phyloP scores from a whole-genome alignment of 768 basidiomycete genomes.

The Tephrocybe sp. region DNA sequence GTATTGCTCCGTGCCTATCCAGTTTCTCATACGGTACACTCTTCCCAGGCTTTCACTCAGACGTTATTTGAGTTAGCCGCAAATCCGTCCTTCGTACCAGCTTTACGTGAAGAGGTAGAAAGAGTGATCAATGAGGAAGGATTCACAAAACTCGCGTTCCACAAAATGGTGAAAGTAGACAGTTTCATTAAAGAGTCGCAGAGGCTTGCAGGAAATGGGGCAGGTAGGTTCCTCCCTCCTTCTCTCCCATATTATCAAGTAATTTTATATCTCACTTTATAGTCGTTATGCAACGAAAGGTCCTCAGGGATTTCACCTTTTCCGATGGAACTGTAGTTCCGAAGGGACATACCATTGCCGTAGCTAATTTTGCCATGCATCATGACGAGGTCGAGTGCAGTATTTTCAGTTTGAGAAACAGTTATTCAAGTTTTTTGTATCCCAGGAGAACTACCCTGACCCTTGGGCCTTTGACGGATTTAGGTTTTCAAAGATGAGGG shows the following conservation, averaged over 20 bases:
- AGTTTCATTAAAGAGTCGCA: slow-evolving; percentile 45
- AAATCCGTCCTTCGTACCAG: slow-evolving; percentile 28
- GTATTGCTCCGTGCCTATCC: background rate
- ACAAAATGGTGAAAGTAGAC: slow-evolving; percentile 42
- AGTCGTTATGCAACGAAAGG: slow-evolving; percentile 21
- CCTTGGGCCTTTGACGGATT: slow-evolving; percentile 37
- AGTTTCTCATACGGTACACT: too few species aligned
- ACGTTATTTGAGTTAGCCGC: slow-evolving; percentile 37
- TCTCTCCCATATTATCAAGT: background rate
- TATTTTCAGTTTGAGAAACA: too few species aligned
- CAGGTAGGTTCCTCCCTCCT: slow-evolving; percentile 28
- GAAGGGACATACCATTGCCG: slow-evolving; percentile 19
- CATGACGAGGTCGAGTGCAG: slow-evolving; percentile 5
- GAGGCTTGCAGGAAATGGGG: slow-evolving; percentile 25
- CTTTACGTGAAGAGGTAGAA: slow-evolving; percentile 42
- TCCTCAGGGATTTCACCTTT: slow-evolving; percentile 23
- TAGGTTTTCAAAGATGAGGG: slow-evolving; percentile 33
- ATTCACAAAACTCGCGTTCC: slow-evolving; percentile 35
- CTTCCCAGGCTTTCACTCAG: slow-evolving; percentile 34
- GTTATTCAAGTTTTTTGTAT: too few species aligned
- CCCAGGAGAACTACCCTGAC: slow-evolving; percentile 14
- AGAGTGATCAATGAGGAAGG: slow-evolving; percentile 33
- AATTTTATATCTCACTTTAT: background rate
- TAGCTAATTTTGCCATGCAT: slow-evolving; percentile 9
- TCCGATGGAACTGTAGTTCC: slow-evolving; percentile 27